Evolutionary conservation across 192 early-diverging fungal species (phyloP).

Genomic region (Phycomyces nitens): DNA sequence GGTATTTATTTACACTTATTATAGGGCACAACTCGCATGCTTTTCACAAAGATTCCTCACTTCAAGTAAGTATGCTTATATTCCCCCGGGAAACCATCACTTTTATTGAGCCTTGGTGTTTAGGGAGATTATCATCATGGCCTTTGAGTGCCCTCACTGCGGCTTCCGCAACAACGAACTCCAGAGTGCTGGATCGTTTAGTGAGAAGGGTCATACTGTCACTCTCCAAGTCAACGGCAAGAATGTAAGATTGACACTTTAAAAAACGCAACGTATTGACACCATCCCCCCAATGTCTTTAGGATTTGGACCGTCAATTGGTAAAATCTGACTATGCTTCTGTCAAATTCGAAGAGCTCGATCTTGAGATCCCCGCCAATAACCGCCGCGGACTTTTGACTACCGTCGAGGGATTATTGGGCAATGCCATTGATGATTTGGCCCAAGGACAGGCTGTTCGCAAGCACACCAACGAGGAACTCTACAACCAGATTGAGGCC

Average conservation of each 20-base stretch:
- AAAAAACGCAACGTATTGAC: neutral
- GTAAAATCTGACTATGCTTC: slow-evolving; percentile 83
- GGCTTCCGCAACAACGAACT: slow-evolving; percentile 86
- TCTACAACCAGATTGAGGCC: slow-evolving; percentile 72
- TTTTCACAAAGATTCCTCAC: slow-evolving; percentile 90
- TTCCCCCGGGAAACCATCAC: neutral
- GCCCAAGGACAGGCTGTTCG: slow-evolving; percentile 73
- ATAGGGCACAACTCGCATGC: slow-evolving; percentile 78
- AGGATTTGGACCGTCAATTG: slow-evolving; percentile 87
- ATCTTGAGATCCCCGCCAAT: slow-evolving; percentile 83
- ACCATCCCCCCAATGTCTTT: neutral
- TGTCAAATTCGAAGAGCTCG: slow-evolving; percentile 76
- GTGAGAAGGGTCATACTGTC: slow-evolving; percentile 74
- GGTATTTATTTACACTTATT: neutral
- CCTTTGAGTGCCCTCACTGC: slow-evolving; percentile 88
- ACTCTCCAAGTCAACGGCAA: slow-evolving; percentile 61
- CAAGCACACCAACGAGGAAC: slow-evolving; percentile 58
- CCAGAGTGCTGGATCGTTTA: slow-evolving; percentile 79
- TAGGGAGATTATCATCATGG: slow-evolving; percentile 65
- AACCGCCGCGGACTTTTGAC: slow-evolving; percentile 75
- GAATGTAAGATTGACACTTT: slow-evolving; percentile 27
- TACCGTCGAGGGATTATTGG: slow-evolving; percentile 87
- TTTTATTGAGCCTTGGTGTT: neutral
- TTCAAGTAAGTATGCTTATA: slow-evolving; percentile 67
- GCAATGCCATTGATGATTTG: slow-evolving; percentile 78